phyloP scores from a whole-genome alignment of 2,329 filamentous ascomycete species.

The Penicillium verrucosum region DNA sequence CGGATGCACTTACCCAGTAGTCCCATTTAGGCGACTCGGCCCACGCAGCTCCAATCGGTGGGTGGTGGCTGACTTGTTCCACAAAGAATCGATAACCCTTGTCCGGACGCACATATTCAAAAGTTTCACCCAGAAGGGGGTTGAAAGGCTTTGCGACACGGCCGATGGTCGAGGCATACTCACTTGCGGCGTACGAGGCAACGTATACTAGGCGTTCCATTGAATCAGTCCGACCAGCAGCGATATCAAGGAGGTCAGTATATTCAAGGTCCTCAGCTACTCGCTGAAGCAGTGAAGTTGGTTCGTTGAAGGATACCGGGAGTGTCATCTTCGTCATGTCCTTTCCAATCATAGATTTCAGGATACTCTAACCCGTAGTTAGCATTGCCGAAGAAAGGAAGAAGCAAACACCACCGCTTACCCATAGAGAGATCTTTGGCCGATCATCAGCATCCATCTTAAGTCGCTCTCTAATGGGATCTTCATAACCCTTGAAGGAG shows the following conservation, averaged over 20 bases:
- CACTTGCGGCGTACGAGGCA: conserved; percentile 89
- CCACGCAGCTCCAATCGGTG: conserved; percentile 87
- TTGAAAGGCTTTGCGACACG: conserved; percentile 99
- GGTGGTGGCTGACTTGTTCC: conserved; percentile 97
- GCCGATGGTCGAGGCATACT: conserved; percentile 94
- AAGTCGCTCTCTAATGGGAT: conserved; percentile 72
- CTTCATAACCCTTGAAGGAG: conserved; percentile 88
- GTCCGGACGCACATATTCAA: conserved; percentile 91
- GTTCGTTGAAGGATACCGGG: conserved; percentile 97
- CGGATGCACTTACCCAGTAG: conserved; percentile 61
- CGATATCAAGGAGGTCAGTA: conserved; percentile 82
- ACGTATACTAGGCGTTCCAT: conserved; percentile 92
- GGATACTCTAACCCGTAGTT: conserved; percentile 64
- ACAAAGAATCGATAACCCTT: conserved; percentile 98
- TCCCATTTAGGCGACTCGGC: conserved; percentile 93
- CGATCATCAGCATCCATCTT: conserved; percentile 90
- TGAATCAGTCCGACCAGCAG: conserved; percentile 79
- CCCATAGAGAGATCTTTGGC: conserved; percentile 94
- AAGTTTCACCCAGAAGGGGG: conserved; percentile 90
- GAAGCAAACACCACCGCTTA: conserved; percentile 48
- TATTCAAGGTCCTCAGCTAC: conserved; percentile 99
- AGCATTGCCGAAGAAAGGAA: not conserved
- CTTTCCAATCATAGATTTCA: conserved; percentile 99
- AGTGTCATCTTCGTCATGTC: conserved; percentile 99
- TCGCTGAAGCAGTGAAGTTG: conserved; percentile 89